Evolutionary conservation across 2,329 filamentous ascomycete genomes (phyloP).

Genomic region (Massarina eburnea): DNA sequence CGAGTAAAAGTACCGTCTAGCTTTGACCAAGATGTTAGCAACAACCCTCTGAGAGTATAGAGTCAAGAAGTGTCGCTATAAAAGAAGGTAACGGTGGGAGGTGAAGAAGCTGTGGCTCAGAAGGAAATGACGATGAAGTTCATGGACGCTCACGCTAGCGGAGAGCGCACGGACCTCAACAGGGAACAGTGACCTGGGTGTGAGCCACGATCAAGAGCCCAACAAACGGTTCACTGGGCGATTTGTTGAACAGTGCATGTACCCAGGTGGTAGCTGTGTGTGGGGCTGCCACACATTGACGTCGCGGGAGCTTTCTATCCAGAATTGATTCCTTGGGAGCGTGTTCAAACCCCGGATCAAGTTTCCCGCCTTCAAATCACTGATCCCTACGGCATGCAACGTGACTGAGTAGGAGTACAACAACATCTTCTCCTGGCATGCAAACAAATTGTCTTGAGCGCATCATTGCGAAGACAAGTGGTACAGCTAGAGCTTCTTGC

Average conservation of each 20-base stretch:
- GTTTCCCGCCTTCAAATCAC: too few species aligned
- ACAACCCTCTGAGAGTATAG: background rate
- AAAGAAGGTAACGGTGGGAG: conserved; percentile 4
- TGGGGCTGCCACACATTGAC: background rate
- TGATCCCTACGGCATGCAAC: too few species aligned
- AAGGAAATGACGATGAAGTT: conserved; percentile 9
- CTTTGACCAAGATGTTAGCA: background rate
- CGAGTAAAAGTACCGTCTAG: background rate
- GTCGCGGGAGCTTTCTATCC: too few species aligned
- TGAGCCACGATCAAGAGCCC: background rate
- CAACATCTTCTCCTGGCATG: too few species aligned
- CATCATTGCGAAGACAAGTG: too few species aligned
- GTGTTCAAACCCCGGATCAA: too few species aligned
- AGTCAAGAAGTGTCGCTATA: background rate
- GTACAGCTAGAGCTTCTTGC: too few species aligned
- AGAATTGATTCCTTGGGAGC: too few species aligned
- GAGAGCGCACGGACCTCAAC: conserved; percentile 1
- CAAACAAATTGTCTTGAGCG: too few species aligned
- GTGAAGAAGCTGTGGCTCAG: conserved; percentile 7
- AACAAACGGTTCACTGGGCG: background rate
- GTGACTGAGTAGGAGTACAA: too few species aligned
- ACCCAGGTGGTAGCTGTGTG: too few species aligned
- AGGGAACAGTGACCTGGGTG: background rate
- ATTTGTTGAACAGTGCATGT: background rate
- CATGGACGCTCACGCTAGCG: background rate